Percentiles rank a stretch among this genome's conserved stretches.
Evolutionary conservation across 2,329 filamentous ascomycete species (phyloP).

Genomic region (Epichloe gansuensis): DNA sequence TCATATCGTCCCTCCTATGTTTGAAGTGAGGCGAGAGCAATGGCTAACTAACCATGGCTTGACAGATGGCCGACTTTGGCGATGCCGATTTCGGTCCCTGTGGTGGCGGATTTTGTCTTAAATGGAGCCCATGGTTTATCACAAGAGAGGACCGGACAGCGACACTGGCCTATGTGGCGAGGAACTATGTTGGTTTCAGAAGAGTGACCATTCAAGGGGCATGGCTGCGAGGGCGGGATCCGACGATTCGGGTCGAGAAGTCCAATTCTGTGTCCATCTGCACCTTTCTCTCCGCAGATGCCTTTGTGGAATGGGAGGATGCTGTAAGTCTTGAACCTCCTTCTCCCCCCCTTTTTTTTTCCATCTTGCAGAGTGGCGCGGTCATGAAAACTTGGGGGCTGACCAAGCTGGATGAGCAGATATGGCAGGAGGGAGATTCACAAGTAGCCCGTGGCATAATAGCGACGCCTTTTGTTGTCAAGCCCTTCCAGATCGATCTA

Average conservation of each 20-base stretch:
- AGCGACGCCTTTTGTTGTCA: constrained; percentile 35
- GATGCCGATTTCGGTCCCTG: constrained; percentile 38
- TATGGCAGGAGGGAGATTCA: constrained; percentile 26
- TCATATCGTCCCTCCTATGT: too few species aligned
- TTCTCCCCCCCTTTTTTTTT: too few species aligned
- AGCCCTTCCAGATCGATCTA: constrained; percentile 38
- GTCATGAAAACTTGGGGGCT: neutral
- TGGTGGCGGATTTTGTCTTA: constrained; percentile 36
- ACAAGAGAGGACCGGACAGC: constrained; percentile 23
- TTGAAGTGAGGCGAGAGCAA: too few species aligned
- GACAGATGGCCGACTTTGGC: constrained; percentile 16
- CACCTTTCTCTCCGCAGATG: constrained; percentile 35
- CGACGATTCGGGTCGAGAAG: constrained; percentile 26
- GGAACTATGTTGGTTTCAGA: constrained; percentile 43
- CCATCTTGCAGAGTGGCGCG: too few species aligned
- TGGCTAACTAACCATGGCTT: neutral
- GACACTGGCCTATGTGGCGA: constrained; percentile 36
- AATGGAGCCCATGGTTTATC: constrained; percentile 41
- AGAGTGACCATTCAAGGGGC: constrained; percentile 27
- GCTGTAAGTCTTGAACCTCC: constrained; percentile 21
- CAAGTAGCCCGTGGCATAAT: constrained; percentile 40
- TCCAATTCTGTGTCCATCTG: constrained; percentile 36
- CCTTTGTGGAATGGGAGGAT: constrained; percentile 44
- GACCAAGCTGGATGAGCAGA: constrained; percentile 16
- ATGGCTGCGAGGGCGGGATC: constrained; percentile 23